Evolutionary conservation across 805 yeast species (phyloP).

Genomic region (Barnettozyma wickerhamii): DNA sequence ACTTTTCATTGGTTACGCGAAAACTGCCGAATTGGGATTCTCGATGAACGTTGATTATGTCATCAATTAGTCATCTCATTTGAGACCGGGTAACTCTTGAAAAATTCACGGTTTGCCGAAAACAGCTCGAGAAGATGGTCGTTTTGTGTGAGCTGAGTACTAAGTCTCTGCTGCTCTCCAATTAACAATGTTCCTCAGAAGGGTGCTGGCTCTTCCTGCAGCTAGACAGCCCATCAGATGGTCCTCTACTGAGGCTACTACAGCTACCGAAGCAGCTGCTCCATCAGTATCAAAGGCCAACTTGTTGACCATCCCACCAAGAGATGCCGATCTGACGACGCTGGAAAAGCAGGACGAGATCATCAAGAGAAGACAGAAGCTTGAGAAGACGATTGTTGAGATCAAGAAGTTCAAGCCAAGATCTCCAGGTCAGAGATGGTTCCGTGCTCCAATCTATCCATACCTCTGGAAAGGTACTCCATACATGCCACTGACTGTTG

Average conservation of each 20-base stretch:
- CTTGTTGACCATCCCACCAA: constrained; percentile 35
- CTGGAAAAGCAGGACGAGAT: constrained; percentile 76
- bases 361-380: constrained; percentile 66
- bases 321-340: constrained; percentile 53
- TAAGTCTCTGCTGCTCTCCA: too few species aligned
- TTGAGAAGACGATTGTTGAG: constrained; percentile 64
- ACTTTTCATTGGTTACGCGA: constrained; percentile 10
- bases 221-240: constrained; percentile 1
- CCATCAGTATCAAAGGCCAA: constrained; percentile 12
- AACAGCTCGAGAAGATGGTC: too few species aligned
- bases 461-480: constrained; percentile 88
- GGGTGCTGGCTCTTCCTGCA: constrained; percentile 2
- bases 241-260: constrained; percentile 4
- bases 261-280: constrained; percentile 1
- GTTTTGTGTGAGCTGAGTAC: too few species aligned
- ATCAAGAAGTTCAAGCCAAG: constrained; percentile 75
- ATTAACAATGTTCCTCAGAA: constrained; percentile 6
- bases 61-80: too few species aligned
- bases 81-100: not conserved
- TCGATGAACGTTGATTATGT: too few species aligned
- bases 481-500: constrained; percentile 64
- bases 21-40: constrained; percentile 1
- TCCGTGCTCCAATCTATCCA: constrained; percentile 79
- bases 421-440: constrained; percentile 88
- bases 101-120: not conserved